Evolutionary conservation across 805 yeast species (phyloP).

Genomic region (Blastobotrys parvus): DNA sequence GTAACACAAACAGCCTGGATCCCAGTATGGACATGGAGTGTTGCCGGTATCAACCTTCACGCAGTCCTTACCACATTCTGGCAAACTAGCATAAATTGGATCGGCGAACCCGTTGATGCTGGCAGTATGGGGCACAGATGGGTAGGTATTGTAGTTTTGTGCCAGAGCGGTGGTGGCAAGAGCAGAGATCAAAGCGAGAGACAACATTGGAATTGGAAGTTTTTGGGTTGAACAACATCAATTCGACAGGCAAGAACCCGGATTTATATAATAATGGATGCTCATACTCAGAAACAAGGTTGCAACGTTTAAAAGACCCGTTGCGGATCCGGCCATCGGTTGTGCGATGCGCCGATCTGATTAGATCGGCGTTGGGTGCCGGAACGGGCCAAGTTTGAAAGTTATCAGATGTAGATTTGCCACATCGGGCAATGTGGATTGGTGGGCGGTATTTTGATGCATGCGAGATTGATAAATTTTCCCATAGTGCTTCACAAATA

Average conservation of each 20-base stretch:
- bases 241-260: background rate
- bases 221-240: background rate
- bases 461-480: too few relatives aligned
- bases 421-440: too few relatives aligned
- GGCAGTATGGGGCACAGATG: conserved; percentile 39
- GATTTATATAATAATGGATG: too few relatives aligned
- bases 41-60: conserved; percentile 24
- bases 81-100: conserved; percentile 31
- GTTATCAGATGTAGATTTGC: too few relatives aligned
- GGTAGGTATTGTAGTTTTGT: conserved; percentile 30
- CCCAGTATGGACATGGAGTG: conserved; percentile 47
- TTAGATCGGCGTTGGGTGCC: too few relatives aligned
- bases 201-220: background rate
- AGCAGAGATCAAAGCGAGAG: conserved; percentile 1
- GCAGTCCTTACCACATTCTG: conserved; percentile 36
- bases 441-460: too few relatives aligned
- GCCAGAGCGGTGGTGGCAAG: conserved; percentile 6
- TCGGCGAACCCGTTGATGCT: conserved; percentile 42
- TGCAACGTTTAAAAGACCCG: too few relatives aligned
- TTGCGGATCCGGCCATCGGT: too few relatives aligned
- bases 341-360: too few relatives aligned
- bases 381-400: too few relatives aligned
- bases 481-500: too few relatives aligned
- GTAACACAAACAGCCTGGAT: conserved; percentile 43
- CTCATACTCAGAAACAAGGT: too few relatives aligned